These are phyloP conservation scores for Aspergillus pseudotamarii DNA, from an alignment of 2,329 filamentous ascomycete genomes.

Conservation along the genomic window DNA sequence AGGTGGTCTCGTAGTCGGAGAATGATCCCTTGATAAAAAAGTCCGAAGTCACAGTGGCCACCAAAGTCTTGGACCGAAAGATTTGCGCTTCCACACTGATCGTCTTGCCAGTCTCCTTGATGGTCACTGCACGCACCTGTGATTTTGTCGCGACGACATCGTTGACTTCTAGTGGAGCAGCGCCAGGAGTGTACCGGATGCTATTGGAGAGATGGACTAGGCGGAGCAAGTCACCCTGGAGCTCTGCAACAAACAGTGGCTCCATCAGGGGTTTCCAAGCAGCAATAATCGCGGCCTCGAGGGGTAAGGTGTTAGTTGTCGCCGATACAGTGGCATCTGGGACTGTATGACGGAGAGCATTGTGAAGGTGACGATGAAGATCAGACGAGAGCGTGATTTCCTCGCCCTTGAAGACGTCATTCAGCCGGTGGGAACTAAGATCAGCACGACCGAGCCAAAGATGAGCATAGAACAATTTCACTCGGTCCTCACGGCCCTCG, in stretches of 20 bases:
- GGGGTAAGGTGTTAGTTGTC: background rate
- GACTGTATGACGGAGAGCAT: background rate
- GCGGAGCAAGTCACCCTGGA: constrained; percentile 19
- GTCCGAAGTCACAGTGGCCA: background rate
- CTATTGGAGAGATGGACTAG: constrained; percentile 22
- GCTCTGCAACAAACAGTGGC: constrained; percentile 9
- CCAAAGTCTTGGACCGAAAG: background rate
- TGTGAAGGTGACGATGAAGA: background rate
- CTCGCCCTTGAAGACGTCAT: background rate
- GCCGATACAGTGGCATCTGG: constrained; percentile 13
- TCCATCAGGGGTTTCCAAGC: constrained; percentile 20
- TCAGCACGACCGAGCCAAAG: background rate
- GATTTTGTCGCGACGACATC: constrained; percentile 19
- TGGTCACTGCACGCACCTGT: constrained; percentile 14
- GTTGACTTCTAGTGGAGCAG: constrained; percentile 13
- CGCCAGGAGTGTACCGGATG: constrained; percentile 14
- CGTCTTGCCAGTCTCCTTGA: constrained; percentile 16
- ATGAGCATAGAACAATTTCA: background rate
- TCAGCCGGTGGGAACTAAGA: background rate
- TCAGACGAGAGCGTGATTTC: background rate
- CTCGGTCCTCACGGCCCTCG: background rate
- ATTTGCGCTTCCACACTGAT: constrained; percentile 13
- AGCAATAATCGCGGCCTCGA: constrained; percentile 11
- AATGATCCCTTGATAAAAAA: background rate
- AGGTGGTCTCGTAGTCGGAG: background rate